A percentile compares a stretch with the other conserved stretches of the same genome.
phyloP scores from a whole-genome alignment of 805 yeast genomes.

The Schwanniomyces vanrijiae region DNA sequence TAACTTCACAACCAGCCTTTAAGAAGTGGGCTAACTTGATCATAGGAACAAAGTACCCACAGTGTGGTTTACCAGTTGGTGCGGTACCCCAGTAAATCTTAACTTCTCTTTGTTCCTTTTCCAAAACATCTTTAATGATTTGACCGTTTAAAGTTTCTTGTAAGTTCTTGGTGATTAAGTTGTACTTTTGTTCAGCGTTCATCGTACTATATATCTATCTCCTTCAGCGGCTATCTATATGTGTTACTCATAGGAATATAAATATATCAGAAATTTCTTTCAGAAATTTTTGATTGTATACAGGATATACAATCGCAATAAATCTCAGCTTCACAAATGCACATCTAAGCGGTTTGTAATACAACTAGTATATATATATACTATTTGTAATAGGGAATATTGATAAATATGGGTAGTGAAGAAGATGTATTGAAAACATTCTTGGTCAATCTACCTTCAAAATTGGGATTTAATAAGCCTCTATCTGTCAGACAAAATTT shows the following conservation, averaged over 20 bases:
- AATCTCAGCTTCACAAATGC: neutral
- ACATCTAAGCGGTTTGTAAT: too few species aligned
- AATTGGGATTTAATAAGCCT: conserved; percentile 11
- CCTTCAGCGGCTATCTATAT: neutral
- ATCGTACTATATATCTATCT: neutral
- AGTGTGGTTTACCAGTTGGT: conserved; percentile 98
- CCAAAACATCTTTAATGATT: conserved; percentile 81
- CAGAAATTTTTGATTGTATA: neutral
- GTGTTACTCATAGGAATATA: neutral
- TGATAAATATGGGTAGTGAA: conserved; percentile 17
- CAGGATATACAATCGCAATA: neutral
- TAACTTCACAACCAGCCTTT: conserved; percentile 94
- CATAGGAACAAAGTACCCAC: conserved; percentile 99
- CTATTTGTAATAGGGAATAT: neutral
- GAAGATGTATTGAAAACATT: conserved; percentile 22
- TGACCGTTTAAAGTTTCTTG: conserved; percentile 91
- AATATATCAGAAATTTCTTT: neutral
- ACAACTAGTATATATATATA: too few species aligned
- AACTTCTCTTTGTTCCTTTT: conserved; percentile 77
- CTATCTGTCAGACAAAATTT: conserved; percentile 18
- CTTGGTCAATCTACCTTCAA: conserved; percentile 25
- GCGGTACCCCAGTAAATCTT: conserved; percentile 99
- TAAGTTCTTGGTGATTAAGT: conserved; percentile 76
- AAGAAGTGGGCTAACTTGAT: conserved; percentile 92
- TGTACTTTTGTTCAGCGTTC: conserved; percentile 57